Percentiles rank a stretch among this genome's conserved stretches.
phyloP scores from a whole-genome alignment of 75 land plant genomes.

The Sequoia sempervirens region DNA sequence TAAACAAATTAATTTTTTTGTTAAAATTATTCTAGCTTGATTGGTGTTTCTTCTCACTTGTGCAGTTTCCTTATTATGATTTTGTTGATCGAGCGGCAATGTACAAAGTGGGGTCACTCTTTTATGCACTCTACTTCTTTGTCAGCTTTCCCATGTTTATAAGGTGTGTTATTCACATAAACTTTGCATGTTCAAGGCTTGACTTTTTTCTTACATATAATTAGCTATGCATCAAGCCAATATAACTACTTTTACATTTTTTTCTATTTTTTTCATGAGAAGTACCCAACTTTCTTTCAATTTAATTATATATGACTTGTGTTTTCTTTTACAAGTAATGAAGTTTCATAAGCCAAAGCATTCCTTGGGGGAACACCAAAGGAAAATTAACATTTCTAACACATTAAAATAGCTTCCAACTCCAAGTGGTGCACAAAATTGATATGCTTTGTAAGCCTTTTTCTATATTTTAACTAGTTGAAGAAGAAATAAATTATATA shows the following conservation, averaged over 20 bases:
- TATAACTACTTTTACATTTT: background rate
- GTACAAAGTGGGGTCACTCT: slow-evolving; percentile 95
- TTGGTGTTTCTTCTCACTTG: background rate
- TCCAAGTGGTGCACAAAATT: background rate
- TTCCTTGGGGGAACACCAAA: background rate
- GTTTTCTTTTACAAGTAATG: background rate
- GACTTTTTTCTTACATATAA: background rate
- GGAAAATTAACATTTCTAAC: background rate
- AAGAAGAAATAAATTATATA: background rate
- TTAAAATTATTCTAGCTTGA: background rate
- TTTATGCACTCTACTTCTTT: slow-evolving; percentile 89
- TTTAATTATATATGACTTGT: background rate
- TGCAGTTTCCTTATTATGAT: slow-evolving; percentile 95
- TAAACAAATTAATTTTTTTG: background rate
- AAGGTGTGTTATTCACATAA: slow-evolving; percentile 35
- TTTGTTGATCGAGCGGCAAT: slow-evolving; percentile 84
- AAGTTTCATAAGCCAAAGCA: background rate
- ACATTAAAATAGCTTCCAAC: background rate
- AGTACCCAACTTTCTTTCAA: background rate
- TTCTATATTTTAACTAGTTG: background rate
- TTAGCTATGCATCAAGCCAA: background rate
- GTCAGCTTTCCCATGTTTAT: slow-evolving; percentile 98
- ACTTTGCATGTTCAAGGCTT: background rate
- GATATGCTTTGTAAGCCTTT: background rate
- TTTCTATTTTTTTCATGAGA: background rate